Evolutionary conservation across 1,284 basidiomycete genomes (phyloP), one percentile per base, ranked within the genome.

Genomic region (Ustilago trichophora): DNA sequence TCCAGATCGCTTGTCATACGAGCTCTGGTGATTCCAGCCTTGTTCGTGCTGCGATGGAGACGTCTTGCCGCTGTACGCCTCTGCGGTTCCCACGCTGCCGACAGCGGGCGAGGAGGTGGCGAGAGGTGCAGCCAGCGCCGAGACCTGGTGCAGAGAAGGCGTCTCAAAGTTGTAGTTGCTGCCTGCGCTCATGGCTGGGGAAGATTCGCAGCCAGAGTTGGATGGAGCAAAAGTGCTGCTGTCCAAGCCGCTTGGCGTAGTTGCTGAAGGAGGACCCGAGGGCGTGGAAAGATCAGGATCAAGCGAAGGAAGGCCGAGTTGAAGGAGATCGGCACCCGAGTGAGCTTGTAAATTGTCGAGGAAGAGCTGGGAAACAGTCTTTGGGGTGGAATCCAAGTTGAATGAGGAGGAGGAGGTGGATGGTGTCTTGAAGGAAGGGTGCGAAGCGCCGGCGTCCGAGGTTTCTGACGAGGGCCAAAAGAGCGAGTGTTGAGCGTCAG

Each of bases 91-190:
- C 15, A 43, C 48, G 32, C 53, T 64, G 34, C 38, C 53, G 9
- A 64, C 32, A 32, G 35, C 35, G 22, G 60, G 60, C 27, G 60
- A 64, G 1, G 60, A 64, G 1, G 60, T 64, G 22, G 41, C 16
- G 22, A 64, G 57, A 1, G 60, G 46, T 1, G 49, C 45, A 11
- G 41, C 15, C 9, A 57, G 54, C 40, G 54, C 54, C 35, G 60
- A 51, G 2, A 57, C 45, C 18, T 52, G 60, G 8, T 57, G 60
- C 0, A 57, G 46, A 11, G 60, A 57, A n/a, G 60, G 54, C 27
- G 60, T 57, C 29, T 51, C 46, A 29, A 64, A 56, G 41, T 57
- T 37, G 38, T 64, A 64, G 37, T 52, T 57, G 54, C 54, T 53
- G 31, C 54, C 24, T 31, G 60, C 44, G 21, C 60, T 57, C 60